Base-by-base conservation (phyloP, 345 rosid species). In the Lepidium africanum region DNA sequence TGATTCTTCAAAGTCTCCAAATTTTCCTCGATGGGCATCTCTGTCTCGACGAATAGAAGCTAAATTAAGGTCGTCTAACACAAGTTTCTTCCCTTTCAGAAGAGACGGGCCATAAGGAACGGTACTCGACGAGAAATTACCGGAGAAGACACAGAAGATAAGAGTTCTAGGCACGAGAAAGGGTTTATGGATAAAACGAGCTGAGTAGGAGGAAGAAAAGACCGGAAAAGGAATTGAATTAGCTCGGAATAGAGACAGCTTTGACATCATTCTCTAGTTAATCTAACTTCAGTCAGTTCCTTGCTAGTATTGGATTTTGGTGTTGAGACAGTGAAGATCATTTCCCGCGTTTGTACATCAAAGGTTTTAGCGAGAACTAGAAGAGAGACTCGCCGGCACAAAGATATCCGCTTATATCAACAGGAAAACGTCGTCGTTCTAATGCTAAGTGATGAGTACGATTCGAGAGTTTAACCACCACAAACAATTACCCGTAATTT, bases 71-170 rank as follows among this genome's bases (percentile, higher is more conserved):
- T 70, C 43, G 12, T 47, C 50, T 7, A 32, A 49, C 54, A 21
- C 48, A 9, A 82, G 82, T 38, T 32, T 70, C 55, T 68, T 79
- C 41, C 98, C 97, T 80, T 85, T 93, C 21, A 23, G 82, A 50
- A 93, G 90, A 63, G 92, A 88, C 27, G 97, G 97, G 6, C 96
- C 97, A 50, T 92, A 90, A 2, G 84, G 81, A 25, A 79, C 62
- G 39, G 62, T 7, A 25, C 61, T 5, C 32, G 74, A 71, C 13
- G 76, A 9, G 49, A 36, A 36, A 19, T 33, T 57, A n/a, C 39
- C 52, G 50, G 79, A 75, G 80, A 69, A 66, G 65, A 60, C 74
- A 50, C 78, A 69, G 73, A 78, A 10, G 68, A 79, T 23, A 27
- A 55, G 67, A 65, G 78, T 63, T 52, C 72, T 85, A 10, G 73